Percentiles rank a stretch among this genome's conserved stretches.
Evolutionary conservation across 75 land plant genomes (phyloP).

Genomic region (Pinus albicaulis): DNA sequence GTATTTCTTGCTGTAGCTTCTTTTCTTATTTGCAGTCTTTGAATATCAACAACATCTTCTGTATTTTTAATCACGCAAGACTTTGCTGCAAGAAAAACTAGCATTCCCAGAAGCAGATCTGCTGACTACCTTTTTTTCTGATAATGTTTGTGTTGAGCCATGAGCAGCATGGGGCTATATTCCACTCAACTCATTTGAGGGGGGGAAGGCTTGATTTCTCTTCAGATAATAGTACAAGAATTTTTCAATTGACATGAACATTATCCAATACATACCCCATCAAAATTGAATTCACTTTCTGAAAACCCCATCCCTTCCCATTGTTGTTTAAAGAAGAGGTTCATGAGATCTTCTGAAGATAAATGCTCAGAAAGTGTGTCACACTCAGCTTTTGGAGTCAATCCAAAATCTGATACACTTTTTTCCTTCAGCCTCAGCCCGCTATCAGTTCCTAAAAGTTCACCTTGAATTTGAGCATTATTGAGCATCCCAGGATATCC

Average conservation of each 20-base stretch:
- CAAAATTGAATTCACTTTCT: slow-evolving; percentile 42
- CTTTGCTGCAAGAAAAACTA: too few relatives aligned
- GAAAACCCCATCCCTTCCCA: slow-evolving; percentile 31
- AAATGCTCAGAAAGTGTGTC: slow-evolving; percentile 15
- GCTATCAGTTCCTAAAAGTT: background rate
- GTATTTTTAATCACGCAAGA: too few relatives aligned
- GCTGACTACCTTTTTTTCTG: too few relatives aligned
- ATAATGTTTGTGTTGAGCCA: background rate
- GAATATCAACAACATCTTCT: too few relatives aligned
- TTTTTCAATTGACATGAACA: background rate
- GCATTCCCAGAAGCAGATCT: too few relatives aligned
- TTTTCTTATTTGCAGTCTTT: too few relatives aligned
- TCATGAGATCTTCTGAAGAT: slow-evolving; percentile 42
- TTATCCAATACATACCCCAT: slow-evolving; percentile 30
- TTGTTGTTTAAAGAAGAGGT: slow-evolving; percentile 38
- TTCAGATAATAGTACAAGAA: background rate
- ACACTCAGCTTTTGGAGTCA: slow-evolving; percentile 8
- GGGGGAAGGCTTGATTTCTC: background rate
- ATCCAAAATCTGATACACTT: background rate
- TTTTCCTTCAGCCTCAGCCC: background rate
- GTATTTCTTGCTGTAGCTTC: too few relatives aligned
- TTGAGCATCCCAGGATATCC: background rate
- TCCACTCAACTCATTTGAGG: background rate
- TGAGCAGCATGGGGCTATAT: background rate
- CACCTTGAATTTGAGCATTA: background rate